Percentiles rank a stretch among this genome's conserved stretches.
phyloP scores from a whole-genome alignment of 805 yeast genomes.

The Ogataea trehaloabstinens region DNA sequence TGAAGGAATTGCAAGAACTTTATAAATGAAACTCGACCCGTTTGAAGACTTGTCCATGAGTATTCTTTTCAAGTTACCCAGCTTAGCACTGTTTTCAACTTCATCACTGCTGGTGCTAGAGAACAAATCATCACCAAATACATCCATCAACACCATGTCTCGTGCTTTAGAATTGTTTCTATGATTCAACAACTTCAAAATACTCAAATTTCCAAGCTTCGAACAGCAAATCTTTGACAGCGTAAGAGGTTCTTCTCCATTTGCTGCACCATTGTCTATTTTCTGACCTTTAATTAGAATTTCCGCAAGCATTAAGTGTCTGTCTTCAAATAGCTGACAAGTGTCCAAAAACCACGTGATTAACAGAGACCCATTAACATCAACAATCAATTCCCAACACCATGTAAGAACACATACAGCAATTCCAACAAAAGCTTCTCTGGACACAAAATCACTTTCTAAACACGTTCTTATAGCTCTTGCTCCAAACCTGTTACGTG shows the following conservation, averaged over 20 bases:
- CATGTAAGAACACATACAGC: conserved; percentile 76
- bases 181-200: conserved; percentile 72
- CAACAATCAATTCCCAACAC: conserved; percentile 75
- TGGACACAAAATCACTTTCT: conserved; percentile 68
- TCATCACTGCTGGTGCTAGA: conserved; percentile 16
- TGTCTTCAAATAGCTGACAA: conserved; percentile 54
- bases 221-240: conserved; percentile 29
- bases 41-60: conserved; percentile 60
- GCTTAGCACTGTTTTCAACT: conserved; percentile 15
- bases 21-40: conserved; percentile 77
- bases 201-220: conserved; percentile 79
- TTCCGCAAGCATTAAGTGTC: conserved; percentile 54
- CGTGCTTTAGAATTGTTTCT: conserved; percentile 65
- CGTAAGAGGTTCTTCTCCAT: conserved; percentile 3
- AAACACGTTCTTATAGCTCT: conserved; percentile 91
- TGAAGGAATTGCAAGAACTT: conserved; percentile 71
- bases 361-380: conserved; percentile 83
- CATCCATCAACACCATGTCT: conserved; percentile 55
- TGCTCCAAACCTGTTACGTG: conserved; percentile 91
- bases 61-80: conserved; percentile 41
- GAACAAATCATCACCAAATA: conserved; percentile 54
- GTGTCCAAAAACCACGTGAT: conserved; percentile 95
- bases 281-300: conserved; percentile 20
- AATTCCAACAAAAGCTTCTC: conserved; percentile 67
- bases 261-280: conserved; percentile 2